A percentile compares a stretch with the other conserved stretches of the same genome.
Conservation (phyloP, 495 filamentous ascomycete species). For the Penicillium subrubescens region DNA sequence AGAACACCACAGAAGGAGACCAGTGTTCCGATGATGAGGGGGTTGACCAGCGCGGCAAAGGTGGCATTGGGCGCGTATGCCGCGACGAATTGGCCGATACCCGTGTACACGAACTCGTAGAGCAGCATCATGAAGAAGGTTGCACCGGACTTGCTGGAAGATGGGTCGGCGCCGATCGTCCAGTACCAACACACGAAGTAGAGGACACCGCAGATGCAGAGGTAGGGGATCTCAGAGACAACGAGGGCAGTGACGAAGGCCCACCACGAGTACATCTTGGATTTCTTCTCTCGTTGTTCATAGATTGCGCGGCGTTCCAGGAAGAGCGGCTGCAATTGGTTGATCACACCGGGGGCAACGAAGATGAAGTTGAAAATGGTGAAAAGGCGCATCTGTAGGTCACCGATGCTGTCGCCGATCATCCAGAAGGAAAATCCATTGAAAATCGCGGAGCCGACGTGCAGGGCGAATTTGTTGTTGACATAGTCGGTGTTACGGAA, state of each 20-base stretch:
- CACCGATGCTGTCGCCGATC: constrained; percentile 32
- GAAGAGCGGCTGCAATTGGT: constrained; percentile 57
- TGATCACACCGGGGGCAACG: constrained; percentile 50
- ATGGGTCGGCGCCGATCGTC: constrained; percentile 28
- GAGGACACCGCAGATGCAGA: constrained; percentile 50
- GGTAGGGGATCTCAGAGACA: constrained; percentile 56
- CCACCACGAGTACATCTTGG: constrained; percentile 58
- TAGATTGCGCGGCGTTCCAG: constrained; percentile 55
- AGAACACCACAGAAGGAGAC: constrained; percentile 56
- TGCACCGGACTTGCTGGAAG: constrained; percentile 49
- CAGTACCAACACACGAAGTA: constrained; percentile 55
- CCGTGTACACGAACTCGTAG: constrained; percentile 57
- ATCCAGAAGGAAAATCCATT: constrained; percentile 50
- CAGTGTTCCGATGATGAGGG: constrained; percentile 58
- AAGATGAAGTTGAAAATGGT: constrained; percentile 56
- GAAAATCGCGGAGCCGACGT: constrained; percentile 39
- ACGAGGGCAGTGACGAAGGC: constrained; percentile 54
- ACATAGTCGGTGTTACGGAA: constrained; percentile 66
- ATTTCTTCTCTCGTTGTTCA: constrained; percentile 54
- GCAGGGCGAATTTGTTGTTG: constrained; percentile 58
- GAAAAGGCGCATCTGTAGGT: constrained; percentile 40
- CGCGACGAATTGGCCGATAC: constrained; percentile 64
- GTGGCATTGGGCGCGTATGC: constrained; percentile 60
- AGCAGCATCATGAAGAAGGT: constrained; percentile 59
- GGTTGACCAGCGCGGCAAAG: constrained; percentile 55